Conservation (phyloP, 441 rosid genomes). For the Flueggea neowawraea region DNA sequence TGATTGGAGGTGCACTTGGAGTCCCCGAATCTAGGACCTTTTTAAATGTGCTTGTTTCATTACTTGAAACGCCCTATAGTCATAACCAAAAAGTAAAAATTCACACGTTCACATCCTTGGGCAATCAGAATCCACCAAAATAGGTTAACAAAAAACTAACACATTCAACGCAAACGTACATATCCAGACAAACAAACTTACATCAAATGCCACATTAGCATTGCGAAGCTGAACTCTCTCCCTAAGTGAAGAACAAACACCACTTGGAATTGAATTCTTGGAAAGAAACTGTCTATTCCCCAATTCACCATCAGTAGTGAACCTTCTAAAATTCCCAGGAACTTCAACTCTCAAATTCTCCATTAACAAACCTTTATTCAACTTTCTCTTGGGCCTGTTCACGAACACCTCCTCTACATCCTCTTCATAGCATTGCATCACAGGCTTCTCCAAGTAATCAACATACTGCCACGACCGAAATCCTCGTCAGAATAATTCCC, state of each 20-base stretch:
- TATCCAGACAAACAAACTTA: background rate
- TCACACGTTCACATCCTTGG: background rate
- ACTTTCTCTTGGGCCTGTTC: slow-evolving; percentile 24
- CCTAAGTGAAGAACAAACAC: slow-evolving; percentile 31
- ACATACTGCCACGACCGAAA: slow-evolving; percentile 1
- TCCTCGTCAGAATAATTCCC: slow-evolving; percentile 40
- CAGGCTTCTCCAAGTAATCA: slow-evolving; percentile 26
- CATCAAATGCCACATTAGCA: slow-evolving; percentile 28
- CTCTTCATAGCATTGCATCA: slow-evolving; percentile 28
- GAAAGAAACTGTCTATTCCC: slow-evolving; percentile 25
- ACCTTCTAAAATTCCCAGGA: slow-evolving; percentile 54
- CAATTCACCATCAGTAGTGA: slow-evolving; percentile 42
- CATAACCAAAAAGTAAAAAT: slow-evolving; percentile 5
- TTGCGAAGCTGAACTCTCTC: slow-evolving; percentile 45
- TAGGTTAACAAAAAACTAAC: background rate
- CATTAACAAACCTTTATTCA: slow-evolving; percentile 55
- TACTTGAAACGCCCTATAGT: slow-evolving; percentile 38
- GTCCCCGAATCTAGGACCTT: slow-evolving; percentile 61
- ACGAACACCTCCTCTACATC: slow-evolving; percentile 27
- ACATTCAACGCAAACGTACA: background rate
- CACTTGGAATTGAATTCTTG: slow-evolving; percentile 30
- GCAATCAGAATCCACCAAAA: background rate
- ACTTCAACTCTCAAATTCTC: slow-evolving; percentile 73
- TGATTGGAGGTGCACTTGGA: slow-evolving; percentile 92
- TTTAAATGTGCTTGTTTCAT: slow-evolving; percentile 20